Base-by-base conservation (phyloP, 441 rosid species). In the Lepidium campestre region DNA sequence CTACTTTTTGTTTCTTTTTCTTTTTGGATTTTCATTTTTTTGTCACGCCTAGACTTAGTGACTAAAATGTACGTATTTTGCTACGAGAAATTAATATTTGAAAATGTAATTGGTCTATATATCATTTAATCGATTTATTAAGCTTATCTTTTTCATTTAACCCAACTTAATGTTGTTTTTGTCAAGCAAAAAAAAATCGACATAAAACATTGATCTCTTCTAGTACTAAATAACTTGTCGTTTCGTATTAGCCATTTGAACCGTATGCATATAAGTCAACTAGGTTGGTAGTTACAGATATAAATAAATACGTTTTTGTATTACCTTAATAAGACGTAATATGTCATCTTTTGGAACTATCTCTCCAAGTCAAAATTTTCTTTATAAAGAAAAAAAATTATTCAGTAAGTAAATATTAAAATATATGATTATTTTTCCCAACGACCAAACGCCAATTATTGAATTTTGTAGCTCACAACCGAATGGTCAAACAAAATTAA, bases 341-440 rank as follows among this genome's bases (percentile, higher is more conserved):
- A 59, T 41, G 14, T 40, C 42, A 47, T 68, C 39, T 34, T 62
- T 44, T 62, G 63, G 49, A 54, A 53, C 58, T 35, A 42, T 3
- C 15, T 44, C 35, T 27, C 46, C 64, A 55, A 35, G 57, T 70
- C 69, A 62, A 54, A 31, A 39, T 50, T 25, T 39, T n/a, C n/a
- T n/a, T n/a, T n/a, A n/a, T n/a, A n/a, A 17, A 3, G 29, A 39
- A 12, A 36, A 37, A 19, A 55, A 25, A 11, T 15, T 50, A 37
- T 49, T 17, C 18, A 35, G 14, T 8, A 12, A 35, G 37, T 25
- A 34, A 5, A n/a, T 29, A 20, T 8, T 2, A 4, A 65, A 9
- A 29, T 10, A 5, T 40, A 42, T 40, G 11, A 40, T 49, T 65
- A 41, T 65, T 19, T 32, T n/a, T 6, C 50, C 23, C 39, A 47